Conservation (phyloP, 2,329 filamentous ascomycete genomes). For the Metarhizium sp. region DNA sequence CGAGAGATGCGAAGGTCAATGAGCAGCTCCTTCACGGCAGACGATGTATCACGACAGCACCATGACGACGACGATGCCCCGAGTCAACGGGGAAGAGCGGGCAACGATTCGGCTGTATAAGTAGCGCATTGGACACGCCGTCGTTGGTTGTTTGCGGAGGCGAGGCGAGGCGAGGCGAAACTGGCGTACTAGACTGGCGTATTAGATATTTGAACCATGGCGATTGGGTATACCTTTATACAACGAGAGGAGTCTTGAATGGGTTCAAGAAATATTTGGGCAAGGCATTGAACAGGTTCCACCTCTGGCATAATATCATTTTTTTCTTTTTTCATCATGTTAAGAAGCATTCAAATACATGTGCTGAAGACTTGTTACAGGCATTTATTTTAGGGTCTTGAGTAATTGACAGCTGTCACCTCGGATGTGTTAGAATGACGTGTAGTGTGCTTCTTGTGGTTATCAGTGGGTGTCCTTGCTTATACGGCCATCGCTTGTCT, state of each 20-base stretch:
- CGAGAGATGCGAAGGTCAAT: slow-evolving; percentile 7
- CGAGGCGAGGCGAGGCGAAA: background rate
- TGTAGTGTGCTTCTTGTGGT: too few relatives aligned
- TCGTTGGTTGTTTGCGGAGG: background rate
- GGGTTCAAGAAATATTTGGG: background rate
- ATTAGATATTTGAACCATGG: background rate
- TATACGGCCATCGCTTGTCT: too few relatives aligned
- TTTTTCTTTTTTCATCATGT: background rate
- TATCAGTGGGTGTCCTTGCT: too few relatives aligned
- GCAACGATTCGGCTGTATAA: slow-evolving; percentile 25
- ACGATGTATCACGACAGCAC: background rate
- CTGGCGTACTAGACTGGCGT: background rate
- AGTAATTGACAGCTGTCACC: too few relatives aligned
- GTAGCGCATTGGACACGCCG: slow-evolving; percentile 1
- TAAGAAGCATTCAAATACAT: background rate
- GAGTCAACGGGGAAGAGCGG: background rate
- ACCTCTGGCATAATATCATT: background rate
- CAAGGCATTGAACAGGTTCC: background rate
- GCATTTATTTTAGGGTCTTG: too few relatives aligned
- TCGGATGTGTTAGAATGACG: too few relatives aligned
- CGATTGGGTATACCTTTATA: background rate
- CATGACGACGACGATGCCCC: background rate
- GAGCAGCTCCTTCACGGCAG: slow-evolving; percentile 4
- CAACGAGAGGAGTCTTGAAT: background rate
- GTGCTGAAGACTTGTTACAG: too few relatives aligned